phyloP scores from a whole-genome alignment of 805 yeast genomes.

The Saitoella complicata region DNA sequence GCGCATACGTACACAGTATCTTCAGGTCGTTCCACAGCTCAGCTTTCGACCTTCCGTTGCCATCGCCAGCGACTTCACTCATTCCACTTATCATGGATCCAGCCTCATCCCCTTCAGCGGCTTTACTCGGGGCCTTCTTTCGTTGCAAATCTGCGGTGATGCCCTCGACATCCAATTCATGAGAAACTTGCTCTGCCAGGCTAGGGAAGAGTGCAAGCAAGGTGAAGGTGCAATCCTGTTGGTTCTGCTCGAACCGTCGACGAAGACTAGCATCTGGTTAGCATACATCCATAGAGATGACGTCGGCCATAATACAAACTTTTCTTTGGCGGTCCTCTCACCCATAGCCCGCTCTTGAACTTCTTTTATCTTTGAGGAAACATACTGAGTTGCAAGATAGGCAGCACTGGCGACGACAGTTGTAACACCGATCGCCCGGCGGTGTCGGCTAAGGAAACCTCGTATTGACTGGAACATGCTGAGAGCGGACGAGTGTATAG shows the following conservation, averaged over 20 bases:
- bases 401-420: too few relatives aligned
- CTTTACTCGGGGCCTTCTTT: conserved; percentile 25
- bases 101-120: not conserved
- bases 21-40: conserved; percentile 78
- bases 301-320: too few relatives aligned
- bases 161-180: conserved; percentile 50
- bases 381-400: too few relatives aligned
- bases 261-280: conserved; percentile 28
- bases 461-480: too few relatives aligned
- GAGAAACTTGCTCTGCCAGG: conserved; percentile 45
- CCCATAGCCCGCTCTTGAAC: too few relatives aligned
- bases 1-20: conserved; percentile 26
- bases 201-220: conserved; percentile 70
- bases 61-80: conserved; percentile 11
- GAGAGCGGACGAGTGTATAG: too few relatives aligned
- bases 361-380: too few relatives aligned
- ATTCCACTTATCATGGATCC: conserved; percentile 5
- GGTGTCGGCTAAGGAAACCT: too few relatives aligned
- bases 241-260: conserved; percentile 79
- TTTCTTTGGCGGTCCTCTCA: too few relatives aligned
- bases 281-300: too few relatives aligned
- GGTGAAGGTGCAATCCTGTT: conserved; percentile 74
- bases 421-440: too few relatives aligned
- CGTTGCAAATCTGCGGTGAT: conserved; percentile 55
- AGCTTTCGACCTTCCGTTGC: conserved; percentile 30